These are phyloP conservation scores for Mallotus repandus DNA, from an alignment of 441 rosid species.

Conservation along the genomic window DNA sequence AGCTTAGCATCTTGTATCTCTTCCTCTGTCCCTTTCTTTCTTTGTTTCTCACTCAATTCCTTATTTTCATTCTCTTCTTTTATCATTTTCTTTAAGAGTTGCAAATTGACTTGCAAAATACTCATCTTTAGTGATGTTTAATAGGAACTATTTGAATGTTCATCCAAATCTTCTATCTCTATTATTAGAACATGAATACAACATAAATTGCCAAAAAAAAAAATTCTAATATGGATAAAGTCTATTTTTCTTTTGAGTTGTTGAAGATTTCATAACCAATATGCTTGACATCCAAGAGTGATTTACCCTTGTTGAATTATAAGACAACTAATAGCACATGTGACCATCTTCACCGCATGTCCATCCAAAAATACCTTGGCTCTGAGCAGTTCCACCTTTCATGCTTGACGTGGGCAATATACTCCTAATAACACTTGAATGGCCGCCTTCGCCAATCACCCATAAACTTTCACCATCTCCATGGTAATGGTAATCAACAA, in stretches of 20 bases:
- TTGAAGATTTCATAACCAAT: slow-evolving; percentile 46
- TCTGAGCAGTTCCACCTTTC: slow-evolving; percentile 33
- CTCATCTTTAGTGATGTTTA: too few relatives aligned
- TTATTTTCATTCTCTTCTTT: too few relatives aligned
- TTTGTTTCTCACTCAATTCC: too few relatives aligned
- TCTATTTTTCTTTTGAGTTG: slow-evolving; percentile 46
- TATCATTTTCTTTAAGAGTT: too few relatives aligned
- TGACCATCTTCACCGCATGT: slow-evolving; percentile 94
- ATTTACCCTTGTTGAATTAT: slow-evolving; percentile 40
- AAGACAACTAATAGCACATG: slow-evolving; percentile 79
- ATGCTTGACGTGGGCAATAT: slow-evolving; percentile 59
- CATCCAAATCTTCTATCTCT: too few relatives aligned
- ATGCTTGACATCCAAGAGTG: slow-evolving; percentile 76
- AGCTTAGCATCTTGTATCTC: too few relatives aligned
- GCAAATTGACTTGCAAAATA: too few relatives aligned
- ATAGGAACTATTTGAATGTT: too few relatives aligned
- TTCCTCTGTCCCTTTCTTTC: too few relatives aligned
- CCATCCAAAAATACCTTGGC: slow-evolving; percentile 80
- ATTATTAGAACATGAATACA: too few relatives aligned
- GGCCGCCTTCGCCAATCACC: slow-evolving; percentile 93
- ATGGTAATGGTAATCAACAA: slow-evolving; percentile 69
- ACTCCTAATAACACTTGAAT: slow-evolving; percentile 64
- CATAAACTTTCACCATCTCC: slow-evolving; percentile 67
- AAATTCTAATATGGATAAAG: slow-evolving; percentile 57
- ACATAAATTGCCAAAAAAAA: too few relatives aligned